phyloP scores from a whole-genome alignment of 1,284 basidiomycete genomes.

The Ustanciosporium gigantosporum region DNA sequence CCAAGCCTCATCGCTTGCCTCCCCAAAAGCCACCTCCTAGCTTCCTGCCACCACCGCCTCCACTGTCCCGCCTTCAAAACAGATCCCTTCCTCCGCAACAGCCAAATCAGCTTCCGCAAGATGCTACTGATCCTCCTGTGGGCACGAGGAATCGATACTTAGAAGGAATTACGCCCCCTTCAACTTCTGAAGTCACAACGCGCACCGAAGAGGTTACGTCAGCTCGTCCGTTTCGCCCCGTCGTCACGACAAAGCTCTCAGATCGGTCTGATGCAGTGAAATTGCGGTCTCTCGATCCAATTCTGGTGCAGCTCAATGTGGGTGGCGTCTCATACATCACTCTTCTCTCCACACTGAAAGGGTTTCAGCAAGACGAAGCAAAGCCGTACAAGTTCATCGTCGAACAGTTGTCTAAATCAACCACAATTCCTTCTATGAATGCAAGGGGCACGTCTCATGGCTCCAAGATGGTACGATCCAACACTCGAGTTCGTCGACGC shows the following conservation, averaged over 20 bases:
- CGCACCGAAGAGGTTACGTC: no score
- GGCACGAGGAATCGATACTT: no score
- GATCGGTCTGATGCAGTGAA: no score
- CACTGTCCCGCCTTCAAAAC: no score
- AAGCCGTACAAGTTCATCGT: slow-evolving; percentile 1
- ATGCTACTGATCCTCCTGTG: no score
- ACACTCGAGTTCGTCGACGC: not conserved
- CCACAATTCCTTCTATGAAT: no score
- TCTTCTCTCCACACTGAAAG: slow-evolving; percentile 7
- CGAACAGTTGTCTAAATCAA: slow-evolving; percentile 1
- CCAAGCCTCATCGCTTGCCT: slow-evolving; percentile 11
- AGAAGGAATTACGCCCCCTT: no score
- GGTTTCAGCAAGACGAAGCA: slow-evolving; percentile 5
- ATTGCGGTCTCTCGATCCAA: not conserved
- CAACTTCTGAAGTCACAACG: no score
- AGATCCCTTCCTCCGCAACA: no score
- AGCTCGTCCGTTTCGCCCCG: no score
- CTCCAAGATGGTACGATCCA: not conserved
- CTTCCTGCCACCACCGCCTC: slow-evolving; percentile 10
- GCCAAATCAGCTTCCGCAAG: no score
- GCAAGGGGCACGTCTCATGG: not conserved
- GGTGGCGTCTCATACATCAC: slow-evolving; percentile 22
- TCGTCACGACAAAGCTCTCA: no score
- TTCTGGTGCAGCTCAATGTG: slow-evolving; percentile 6
- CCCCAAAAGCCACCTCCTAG: slow-evolving; percentile 36